Evolutionary conservation across 768 basidiomycete genomes (phyloP).

Genomic region (Leccinum variicolor): DNA sequence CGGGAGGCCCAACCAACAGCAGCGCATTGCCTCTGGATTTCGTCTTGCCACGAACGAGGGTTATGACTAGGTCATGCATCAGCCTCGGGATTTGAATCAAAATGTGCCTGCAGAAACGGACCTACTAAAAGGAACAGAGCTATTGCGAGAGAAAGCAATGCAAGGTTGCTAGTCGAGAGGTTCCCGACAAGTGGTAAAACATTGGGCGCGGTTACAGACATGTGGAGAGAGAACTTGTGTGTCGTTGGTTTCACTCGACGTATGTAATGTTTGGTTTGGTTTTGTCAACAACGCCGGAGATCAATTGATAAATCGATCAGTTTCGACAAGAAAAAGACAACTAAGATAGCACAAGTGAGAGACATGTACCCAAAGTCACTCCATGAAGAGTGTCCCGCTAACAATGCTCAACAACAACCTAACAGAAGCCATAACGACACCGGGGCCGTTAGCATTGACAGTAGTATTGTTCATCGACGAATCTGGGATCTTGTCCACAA

Average conservation of each 20-base stretch:
- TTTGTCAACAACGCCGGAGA: neutral
- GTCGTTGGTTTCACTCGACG: neutral
- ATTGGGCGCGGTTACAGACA: conserved; percentile 32
- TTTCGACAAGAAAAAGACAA: neutral
- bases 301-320: neutral
- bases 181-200: conserved; percentile 33
- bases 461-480: neutral
- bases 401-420: conserved; percentile 5
- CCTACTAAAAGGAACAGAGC: conserved; percentile 44
- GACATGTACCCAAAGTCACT: neutral
- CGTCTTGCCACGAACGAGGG: conserved; percentile 42
- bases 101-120: conserved; percentile 27
- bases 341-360: neutral
- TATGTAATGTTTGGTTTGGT: conserved; percentile 27
- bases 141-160: conserved; percentile 40
- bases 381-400: neutral
- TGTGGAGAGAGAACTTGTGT: no score
- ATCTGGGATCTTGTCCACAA: neutral
- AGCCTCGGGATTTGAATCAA: conserved; percentile 9
- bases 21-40: conserved; percentile 54
- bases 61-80: conserved; percentile 38
- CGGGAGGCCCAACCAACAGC: conserved; percentile 72
- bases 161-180: conserved; percentile 39
- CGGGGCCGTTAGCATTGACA: neutral
- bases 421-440: neutral